Evolutionary conservation across 2,329 filamentous ascomycete species (phyloP), one percentile per base, ranked within the genome.

Genomic region (Aspergillus pseudotamarii): DNA sequence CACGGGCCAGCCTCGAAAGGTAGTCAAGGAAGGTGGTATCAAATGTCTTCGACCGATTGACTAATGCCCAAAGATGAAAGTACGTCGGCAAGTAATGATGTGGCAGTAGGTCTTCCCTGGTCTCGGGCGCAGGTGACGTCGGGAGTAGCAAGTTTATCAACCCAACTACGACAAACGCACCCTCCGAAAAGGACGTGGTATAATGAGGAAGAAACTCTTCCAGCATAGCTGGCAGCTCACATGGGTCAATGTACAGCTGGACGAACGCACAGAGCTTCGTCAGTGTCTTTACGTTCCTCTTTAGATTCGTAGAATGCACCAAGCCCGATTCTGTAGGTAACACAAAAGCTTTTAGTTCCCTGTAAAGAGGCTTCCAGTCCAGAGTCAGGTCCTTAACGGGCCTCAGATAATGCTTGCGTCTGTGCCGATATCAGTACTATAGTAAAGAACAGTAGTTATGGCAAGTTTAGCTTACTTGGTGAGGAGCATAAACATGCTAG

Each of bases 21-120:
- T 97, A 86, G 78, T 99, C 95, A 67, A 98, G 86, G 72, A 96
- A 94, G 66, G 91, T 90, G 62, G 91, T 87, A 77, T 99, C 95
- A 65, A 95, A 91, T 4, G 89, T 85, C 77, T 92, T 95, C 1
- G 94, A 98, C 58, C 96, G 86, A 70, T 93, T 95, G 68, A 98
- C 89, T 48, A 98, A 84, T 1, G 94, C 95, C 95, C 95, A 99
- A 1, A 98, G 81, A 77, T 99, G 95, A 82, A 99, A 99, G 71
- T 97, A 90, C 0, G 94, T 97, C 3, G 95, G 95, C 41, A 98
- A 82, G 72, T 96, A 94, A 73, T 94, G 89, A 68, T 94, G 90
- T 0, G 95, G 94, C 69, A 93, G 89, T n/a, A 96, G 87, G 69
- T 93, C 88, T 36, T 84, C 83, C 70, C 91, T 87, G 34, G 88